Conservation (phyloP, 2,329 filamentous ascomycete species). For the Emergomyces orientalis region DNA sequence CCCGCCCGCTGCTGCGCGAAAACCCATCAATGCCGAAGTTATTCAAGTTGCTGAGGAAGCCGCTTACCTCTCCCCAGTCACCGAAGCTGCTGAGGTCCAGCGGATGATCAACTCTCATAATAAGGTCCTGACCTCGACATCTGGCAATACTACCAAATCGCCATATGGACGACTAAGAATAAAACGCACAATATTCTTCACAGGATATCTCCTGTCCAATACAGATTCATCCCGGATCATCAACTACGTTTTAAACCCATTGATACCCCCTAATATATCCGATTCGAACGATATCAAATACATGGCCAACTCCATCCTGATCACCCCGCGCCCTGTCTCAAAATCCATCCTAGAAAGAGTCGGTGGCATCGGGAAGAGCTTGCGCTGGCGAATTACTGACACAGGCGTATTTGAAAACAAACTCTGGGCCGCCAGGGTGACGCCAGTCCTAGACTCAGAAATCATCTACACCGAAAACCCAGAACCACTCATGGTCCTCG, state of each 20-base stretch:
- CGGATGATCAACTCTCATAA: conserved; percentile 87
- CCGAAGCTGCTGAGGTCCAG: conserved; percentile 76
- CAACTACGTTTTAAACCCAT: conserved; percentile 48
- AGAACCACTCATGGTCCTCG: conserved; percentile 71
- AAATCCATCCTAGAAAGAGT: conserved; percentile 67
- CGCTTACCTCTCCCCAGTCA: conserved; percentile 63
- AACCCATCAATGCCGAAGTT: conserved; percentile 66
- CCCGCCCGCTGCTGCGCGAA: conserved; percentile 42
- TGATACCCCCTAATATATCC: conserved; percentile 52
- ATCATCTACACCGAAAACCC: conserved; percentile 70
- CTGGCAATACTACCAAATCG: conserved; percentile 33
- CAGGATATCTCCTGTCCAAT: conserved; percentile 73
- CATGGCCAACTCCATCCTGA: conserved; percentile 84
- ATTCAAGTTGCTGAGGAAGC: conserved; percentile 73
- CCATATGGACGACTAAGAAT: conserved; percentile 53
- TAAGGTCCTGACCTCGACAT: conserved; percentile 24
- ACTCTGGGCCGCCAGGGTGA: conserved; percentile 77
- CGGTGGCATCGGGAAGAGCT: conserved; percentile 74
- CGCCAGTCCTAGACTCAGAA: conserved; percentile 58
- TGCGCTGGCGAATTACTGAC: conserved; percentile 75
- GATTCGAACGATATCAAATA: conserved; percentile 63
- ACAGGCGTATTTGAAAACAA: conserved; percentile 66
- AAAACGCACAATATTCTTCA: conserved; percentile 83
- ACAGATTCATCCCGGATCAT: conserved; percentile 64
- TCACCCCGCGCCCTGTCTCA: conserved; percentile 67